Evolutionary conservation across 768 basidiomycete genomes (phyloP).

Genomic region (Guyanaporus albipodus): DNA sequence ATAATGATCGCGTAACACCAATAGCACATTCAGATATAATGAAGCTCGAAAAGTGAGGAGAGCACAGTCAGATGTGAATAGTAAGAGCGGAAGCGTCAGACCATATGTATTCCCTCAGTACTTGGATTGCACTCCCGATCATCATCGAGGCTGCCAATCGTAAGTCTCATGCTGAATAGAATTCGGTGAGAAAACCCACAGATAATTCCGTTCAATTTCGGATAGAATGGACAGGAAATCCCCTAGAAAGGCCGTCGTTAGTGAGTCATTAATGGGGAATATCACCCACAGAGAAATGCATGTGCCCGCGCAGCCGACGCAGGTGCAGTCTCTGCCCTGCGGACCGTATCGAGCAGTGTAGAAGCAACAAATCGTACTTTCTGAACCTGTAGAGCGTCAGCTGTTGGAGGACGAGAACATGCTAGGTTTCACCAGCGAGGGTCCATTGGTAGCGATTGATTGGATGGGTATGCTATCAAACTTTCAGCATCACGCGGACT

Average conservation of each 20-base stretch:
- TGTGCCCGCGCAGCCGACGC: constrained; percentile 82
- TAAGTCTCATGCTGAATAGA: constrained; percentile 9
- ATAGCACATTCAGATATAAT: not conserved
- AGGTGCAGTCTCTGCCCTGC: constrained; percentile 75
- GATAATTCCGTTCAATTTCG: constrained; percentile 89
- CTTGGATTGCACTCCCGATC: constrained; percentile 41
- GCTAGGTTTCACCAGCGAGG: constrained; percentile 55
- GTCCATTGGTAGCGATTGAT: constrained; percentile 86
- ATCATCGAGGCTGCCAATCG: constrained; percentile 47
- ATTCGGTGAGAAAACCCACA: constrained; percentile 43
- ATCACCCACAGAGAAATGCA: constrained; percentile 71
- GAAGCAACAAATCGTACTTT: constrained; percentile 94
- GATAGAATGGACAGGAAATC: constrained; percentile 89
- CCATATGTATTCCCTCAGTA: constrained; percentile 47
- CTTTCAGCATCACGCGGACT: constrained; percentile 3
- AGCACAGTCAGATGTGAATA: too few relatives aligned
- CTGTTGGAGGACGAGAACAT: not conserved
- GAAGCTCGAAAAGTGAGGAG: not conserved
- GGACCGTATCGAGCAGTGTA: constrained; percentile 79
- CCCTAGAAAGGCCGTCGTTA: constrained; percentile 44
- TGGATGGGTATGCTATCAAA: constrained; percentile 78
- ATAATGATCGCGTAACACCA: not conserved
- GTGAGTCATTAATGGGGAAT: not conserved
- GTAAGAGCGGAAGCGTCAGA: constrained; percentile 10
- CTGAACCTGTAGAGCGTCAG: constrained; percentile 53